Evolutionary conservation across 257 asterid genomes (phyloP).

Genomic region (Vinca minor): DNA sequence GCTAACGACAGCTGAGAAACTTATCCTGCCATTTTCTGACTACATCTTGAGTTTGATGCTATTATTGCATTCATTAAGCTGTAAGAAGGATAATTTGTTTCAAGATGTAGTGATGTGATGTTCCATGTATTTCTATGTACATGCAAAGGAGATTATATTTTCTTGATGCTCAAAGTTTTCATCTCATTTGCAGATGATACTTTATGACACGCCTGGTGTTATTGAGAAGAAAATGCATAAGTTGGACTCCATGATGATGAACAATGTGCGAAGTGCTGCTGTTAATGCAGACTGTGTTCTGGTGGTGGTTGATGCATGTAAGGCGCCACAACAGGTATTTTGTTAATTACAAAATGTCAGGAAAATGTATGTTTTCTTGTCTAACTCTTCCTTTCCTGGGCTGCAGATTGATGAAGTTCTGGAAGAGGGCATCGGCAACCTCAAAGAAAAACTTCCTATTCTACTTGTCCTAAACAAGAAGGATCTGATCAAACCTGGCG

Average conservation of each 20-base stretch:
- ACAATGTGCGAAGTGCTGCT: conserved; percentile 85
- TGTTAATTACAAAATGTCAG: neutral
- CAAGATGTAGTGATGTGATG: too few species aligned
- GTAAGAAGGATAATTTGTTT: too few species aligned
- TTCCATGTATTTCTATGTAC: too few species aligned
- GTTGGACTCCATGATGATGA: conserved; percentile 95
- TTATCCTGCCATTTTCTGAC: too few species aligned
- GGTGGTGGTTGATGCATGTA: conserved; percentile 84
- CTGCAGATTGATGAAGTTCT: conserved; percentile 75
- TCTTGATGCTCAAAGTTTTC: conserved; percentile 1
- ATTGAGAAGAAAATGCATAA: conserved; percentile 96
- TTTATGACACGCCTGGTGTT: conserved; percentile 95
- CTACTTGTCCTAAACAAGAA: conserved; percentile 85
- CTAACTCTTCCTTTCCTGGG: conserved; percentile 7
- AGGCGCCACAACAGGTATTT: conserved; percentile 69
- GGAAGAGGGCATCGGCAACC: conserved; percentile 66
- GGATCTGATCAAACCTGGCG: conserved; percentile 95
- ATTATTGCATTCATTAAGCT: too few species aligned
- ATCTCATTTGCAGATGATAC: conserved; percentile 66
- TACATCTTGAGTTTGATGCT: too few species aligned
- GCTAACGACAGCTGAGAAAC: too few species aligned
- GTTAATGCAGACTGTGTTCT: conserved; percentile 83
- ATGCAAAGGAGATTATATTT: neutral
- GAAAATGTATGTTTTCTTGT: neutral
- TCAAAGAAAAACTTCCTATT: conserved; percentile 54